A percentile compares a stretch with the other conserved stretches of the same genome.
These are phyloP conservation scores for Patellaria atrata DNA, from an alignment of 495 filamentous ascomycete genomes.

Conservation along the genomic window DNA sequence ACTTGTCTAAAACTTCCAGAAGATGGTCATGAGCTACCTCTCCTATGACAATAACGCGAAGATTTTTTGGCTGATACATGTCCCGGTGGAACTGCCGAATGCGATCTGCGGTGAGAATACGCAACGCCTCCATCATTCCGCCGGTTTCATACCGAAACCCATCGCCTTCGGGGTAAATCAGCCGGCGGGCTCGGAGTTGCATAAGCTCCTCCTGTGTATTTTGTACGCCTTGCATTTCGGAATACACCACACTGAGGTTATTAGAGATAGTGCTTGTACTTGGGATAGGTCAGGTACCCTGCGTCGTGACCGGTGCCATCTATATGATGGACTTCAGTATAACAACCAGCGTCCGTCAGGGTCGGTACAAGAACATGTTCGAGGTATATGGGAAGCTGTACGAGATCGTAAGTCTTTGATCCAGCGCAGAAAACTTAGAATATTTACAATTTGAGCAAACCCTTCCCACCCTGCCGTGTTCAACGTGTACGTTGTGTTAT, in stretches of 20 bases:
- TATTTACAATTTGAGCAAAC: constrained; percentile 60
- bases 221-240: constrained; percentile 94
- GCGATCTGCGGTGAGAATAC: constrained; percentile 70
- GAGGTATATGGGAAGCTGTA: constrained; percentile 71
- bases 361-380: constrained; percentile 89
- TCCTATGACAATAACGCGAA: constrained; percentile 79
- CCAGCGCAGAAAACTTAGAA: neutral
- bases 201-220: constrained; percentile 73
- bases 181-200: constrained; percentile 57
- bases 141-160: constrained; percentile 96
- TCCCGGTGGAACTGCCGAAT: constrained; percentile 86
- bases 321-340: constrained; percentile 93
- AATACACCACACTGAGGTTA: constrained; percentile 66
- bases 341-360: constrained; percentile 79
- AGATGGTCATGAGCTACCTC: constrained; percentile 75
- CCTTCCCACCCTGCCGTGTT: constrained; percentile 94
- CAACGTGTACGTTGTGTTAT: constrained; percentile 93
- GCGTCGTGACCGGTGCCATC: constrained; percentile 89
- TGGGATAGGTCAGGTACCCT: constrained; percentile 25
- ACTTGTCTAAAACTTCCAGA: constrained; percentile 64
- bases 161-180: constrained; percentile 76
- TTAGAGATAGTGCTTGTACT: constrained; percentile 6
- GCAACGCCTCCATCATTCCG: constrained; percentile 84
- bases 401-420: neutral
- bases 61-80: constrained; percentile 97